Evolutionary conservation across 441 rosid genomes (phyloP).

Genomic region (Populus hybrid): DNA sequence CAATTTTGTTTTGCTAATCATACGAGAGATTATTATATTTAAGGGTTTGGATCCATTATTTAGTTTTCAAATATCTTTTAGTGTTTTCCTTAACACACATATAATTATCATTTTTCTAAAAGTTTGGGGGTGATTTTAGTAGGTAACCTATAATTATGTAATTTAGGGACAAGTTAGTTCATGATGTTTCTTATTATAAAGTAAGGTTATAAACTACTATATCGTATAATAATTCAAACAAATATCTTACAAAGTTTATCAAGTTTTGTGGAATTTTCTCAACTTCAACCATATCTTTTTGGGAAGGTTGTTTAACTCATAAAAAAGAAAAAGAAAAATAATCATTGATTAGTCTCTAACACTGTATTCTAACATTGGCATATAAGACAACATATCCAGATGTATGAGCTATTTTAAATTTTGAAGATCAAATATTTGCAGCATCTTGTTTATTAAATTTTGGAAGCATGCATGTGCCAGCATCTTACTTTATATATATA

Average conservation of each 20-base stretch:
- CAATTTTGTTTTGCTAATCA: not conserved
- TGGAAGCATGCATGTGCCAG: no score
- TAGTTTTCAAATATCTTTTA: no score
- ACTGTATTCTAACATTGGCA: no score
- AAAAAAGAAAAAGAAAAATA: no score
- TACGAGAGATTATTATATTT: not conserved
- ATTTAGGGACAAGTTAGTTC: not conserved
- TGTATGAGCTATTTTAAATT: no score
- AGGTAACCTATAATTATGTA: not conserved
- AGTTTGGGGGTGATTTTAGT: not conserved
- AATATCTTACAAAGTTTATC: not conserved
- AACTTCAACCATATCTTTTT: not conserved
- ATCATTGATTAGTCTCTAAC: not conserved
- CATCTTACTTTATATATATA: no score
- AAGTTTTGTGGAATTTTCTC: not conserved
- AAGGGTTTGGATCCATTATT: not conserved
- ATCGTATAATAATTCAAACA: not conserved
- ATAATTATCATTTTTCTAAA: not conserved
- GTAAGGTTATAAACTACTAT: not conserved
- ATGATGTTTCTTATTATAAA: not conserved
- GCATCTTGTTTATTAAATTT: no score
- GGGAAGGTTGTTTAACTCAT: not conserved
- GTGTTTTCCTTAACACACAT: not conserved
- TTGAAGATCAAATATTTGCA: no score
- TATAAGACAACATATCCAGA: no score